phyloP scores from a whole-genome alignment of 116 monocot species.

The Trichopus zeylanicus region DNA sequence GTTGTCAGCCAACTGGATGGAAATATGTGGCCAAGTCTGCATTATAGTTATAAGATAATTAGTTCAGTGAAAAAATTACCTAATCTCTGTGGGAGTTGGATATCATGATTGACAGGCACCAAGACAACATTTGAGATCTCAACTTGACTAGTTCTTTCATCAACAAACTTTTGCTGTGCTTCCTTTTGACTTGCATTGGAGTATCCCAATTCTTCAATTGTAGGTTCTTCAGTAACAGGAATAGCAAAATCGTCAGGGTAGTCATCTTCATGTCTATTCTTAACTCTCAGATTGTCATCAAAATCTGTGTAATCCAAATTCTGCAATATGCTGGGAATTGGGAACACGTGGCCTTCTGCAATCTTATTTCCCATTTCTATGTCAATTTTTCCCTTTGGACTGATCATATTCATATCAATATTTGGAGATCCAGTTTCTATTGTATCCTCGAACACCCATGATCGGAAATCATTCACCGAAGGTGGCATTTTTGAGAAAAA shows the following conservation, averaged over 20 bases:
- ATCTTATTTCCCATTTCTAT: constrained; percentile 36
- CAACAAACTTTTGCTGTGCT: too few relatives aligned
- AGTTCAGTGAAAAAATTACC: background rate
- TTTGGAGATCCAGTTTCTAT: constrained; percentile 16
- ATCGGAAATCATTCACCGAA: constrained; percentile 75
- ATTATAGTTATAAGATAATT: too few relatives aligned
- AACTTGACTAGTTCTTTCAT: background rate
- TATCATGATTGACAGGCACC: constrained; percentile 1
- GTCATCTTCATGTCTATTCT: constrained; percentile 9
- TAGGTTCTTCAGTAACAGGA: constrained; percentile 17
- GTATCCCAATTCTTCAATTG: background rate
- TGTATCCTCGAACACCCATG: constrained; percentile 46
- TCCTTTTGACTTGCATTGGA: too few relatives aligned
- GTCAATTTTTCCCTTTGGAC: constrained; percentile 35
- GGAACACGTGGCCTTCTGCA: background rate
- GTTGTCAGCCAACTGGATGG: too few relatives aligned
- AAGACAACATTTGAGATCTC: background rate
- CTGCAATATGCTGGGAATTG: constrained; percentile 41
- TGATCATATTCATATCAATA: constrained; percentile 14
- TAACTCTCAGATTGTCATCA: constrained; percentile 25
- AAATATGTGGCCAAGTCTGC: too few relatives aligned
- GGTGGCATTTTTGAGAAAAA: constrained; percentile 74
- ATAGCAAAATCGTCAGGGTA: constrained; percentile 25
- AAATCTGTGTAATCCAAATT: constrained; percentile 41
- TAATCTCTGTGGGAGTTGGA: background rate